phyloP scores from a whole-genome alignment of 2,329 filamentous ascomycete genomes.

The Penicillium sp. region DNA sequence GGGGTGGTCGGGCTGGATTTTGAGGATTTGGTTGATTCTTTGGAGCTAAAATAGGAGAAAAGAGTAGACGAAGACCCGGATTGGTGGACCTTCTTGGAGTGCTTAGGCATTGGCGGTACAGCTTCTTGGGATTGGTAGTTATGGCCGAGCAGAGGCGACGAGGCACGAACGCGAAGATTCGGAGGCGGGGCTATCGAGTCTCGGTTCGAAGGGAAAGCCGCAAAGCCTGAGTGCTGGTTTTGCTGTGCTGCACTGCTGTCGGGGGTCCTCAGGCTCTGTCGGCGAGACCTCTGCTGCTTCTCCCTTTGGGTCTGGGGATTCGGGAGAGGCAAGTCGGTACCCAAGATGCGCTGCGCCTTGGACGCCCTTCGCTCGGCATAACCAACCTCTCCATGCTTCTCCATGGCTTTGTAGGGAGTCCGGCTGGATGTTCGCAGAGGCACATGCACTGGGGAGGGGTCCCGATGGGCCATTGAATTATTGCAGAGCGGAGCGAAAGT shows the following conservation, averaged over 20 bases:
- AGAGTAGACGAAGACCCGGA: slow-evolving; percentile 52
- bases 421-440: slow-evolving; percentile 30
- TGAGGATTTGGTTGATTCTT: slow-evolving; percentile 46
- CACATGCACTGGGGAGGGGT: slow-evolving; percentile 25
- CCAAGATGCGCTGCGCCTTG: slow-evolving; percentile 40
- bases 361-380: slow-evolving; percentile 30
- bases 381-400: slow-evolving; percentile 24
- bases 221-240: slow-evolving; percentile 24
- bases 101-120: slow-evolving; percentile 37
- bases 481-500: slow-evolving; percentile 5
- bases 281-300: slow-evolving; percentile 31
- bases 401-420: slow-evolving; percentile 19
- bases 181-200: slow-evolving; percentile 30
- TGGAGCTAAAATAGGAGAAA: slow-evolving; percentile 52
- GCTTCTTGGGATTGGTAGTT: slow-evolving; percentile 37
- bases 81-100: slow-evolving; percentile 43
- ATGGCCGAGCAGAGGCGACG: slow-evolving; percentile 51
- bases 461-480: slow-evolving; percentile 21
- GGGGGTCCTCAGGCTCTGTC: slow-evolving; percentile 49
- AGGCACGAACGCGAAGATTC: slow-evolving; percentile 48
- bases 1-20: slow-evolving; percentile 39
- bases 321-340: slow-evolving; percentile 33
- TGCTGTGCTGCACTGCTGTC: slow-evolving; percentile 37
- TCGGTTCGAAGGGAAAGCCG: slow-evolving; percentile 31
- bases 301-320: slow-evolving; percentile 29